A percentile compares a stretch with the other conserved stretches of the same genome.
phyloP scores from a whole-genome alignment of 495 filamentous ascomycete genomes.

The Penicillium canescens region DNA sequence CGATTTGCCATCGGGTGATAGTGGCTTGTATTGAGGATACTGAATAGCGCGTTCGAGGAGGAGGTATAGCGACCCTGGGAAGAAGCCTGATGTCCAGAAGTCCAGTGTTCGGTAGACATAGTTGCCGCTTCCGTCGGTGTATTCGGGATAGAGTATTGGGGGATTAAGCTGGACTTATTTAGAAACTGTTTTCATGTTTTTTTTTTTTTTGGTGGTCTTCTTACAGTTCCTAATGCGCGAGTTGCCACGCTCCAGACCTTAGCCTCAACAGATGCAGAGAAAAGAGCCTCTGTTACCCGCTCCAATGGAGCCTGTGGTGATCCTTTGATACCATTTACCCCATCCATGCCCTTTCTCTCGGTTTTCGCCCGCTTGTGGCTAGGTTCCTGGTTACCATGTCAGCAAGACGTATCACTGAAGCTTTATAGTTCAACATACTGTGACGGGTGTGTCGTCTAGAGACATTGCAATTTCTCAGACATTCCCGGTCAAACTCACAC shows the following conservation, averaged over 20 bases:
- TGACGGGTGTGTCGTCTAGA: no score
- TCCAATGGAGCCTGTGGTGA: conserved; percentile 4
- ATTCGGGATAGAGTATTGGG: conserved; percentile 29
- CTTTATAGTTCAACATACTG: no score
- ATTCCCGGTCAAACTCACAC: no score
- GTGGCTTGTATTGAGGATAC: background rate
- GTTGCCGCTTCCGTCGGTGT: conserved; percentile 24
- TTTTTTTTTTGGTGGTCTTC: background rate
- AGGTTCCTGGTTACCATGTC: no score
- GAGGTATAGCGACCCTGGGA: conserved; percentile 37
- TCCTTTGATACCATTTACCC: background rate
- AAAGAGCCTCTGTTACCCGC: conserved; percentile 15
- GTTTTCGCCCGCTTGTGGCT: no score
- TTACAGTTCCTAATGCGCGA: conserved; percentile 14
- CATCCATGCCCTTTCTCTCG: no score
- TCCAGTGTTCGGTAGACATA: conserved; percentile 32
- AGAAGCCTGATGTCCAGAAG: conserved; percentile 44
- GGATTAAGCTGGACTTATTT: conserved; percentile 2
- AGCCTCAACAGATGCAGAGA: conserved; percentile 25
- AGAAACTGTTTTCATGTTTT: background rate
- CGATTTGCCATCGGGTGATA: background rate
- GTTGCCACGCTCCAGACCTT: conserved; percentile 36
- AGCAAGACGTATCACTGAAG: no score
- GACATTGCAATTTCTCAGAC: no score
- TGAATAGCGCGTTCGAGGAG: conserved; percentile 24